Percentiles rank a stretch among this genome's conserved stretches.
phyloP scores from a whole-genome alignment of 148 eudicot genomes.

The Rhododendron molle region DNA sequence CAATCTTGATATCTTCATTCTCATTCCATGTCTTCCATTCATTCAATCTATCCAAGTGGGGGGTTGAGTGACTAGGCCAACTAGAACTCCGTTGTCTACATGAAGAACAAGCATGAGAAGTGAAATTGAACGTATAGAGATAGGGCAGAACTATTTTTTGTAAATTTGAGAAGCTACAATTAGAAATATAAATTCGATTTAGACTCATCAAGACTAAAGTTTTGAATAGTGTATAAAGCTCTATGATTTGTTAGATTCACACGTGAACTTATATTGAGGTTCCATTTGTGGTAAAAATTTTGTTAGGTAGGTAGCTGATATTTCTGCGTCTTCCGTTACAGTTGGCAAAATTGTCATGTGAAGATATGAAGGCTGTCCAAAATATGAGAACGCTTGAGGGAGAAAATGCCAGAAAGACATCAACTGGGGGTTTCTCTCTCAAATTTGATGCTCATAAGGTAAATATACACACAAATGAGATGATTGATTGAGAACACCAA shows the following conservation, averaged over 20 bases:
- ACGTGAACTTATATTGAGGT: neutral
- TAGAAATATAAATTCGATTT: neutral
- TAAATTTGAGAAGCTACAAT: neutral
- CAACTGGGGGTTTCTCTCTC: constrained; percentile 73
- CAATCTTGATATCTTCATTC: neutral
- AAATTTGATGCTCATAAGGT: constrained; percentile 90
- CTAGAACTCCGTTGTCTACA: neutral
- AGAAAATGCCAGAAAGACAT: constrained; percentile 38
- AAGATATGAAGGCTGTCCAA: constrained; percentile 75
- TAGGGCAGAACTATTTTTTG: neutral
- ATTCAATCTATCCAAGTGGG: neutral
- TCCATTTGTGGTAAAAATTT: neutral
- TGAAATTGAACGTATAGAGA: neutral
- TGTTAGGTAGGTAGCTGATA: neutral
- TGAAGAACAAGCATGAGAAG: neutral
- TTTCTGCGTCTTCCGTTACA: constrained; percentile 19
- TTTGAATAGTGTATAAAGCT: neutral
- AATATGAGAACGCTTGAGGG: constrained; percentile 80
- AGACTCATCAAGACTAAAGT: neutral
- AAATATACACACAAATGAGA: constrained; percentile 12
- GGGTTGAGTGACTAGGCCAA: neutral
- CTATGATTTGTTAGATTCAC: neutral
- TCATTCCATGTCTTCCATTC: neutral
- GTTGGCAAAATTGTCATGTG: constrained; percentile 77
- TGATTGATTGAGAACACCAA: constrained; percentile 6